These are phyloP conservation scores for Leptosphaerulina australis DNA, from an alignment of 2,329 filamentous ascomycete species.

Conservation along the genomic window DNA sequence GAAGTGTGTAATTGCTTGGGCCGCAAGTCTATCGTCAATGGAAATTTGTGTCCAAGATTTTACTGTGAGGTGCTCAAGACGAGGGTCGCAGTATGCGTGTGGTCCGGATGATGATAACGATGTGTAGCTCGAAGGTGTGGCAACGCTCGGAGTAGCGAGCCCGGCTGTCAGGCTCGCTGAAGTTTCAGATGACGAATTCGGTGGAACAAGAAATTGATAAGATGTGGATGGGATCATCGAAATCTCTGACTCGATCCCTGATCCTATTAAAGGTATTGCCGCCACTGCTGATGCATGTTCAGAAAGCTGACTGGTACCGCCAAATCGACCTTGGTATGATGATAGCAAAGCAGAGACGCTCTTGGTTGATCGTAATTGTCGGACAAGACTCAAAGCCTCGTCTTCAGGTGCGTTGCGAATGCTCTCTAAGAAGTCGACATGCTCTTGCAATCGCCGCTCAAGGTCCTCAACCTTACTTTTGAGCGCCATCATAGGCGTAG, in stretches of 20 bases:
- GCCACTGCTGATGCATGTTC: background rate
- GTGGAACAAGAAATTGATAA: conserved; percentile 1
- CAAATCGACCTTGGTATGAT: background rate
- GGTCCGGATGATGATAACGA: background rate
- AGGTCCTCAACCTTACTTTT: conserved; percentile 12
- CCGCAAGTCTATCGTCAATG: conserved; percentile 10
- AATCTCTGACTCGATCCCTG: conserved; percentile 8
- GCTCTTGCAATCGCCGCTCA: conserved; percentile 8
- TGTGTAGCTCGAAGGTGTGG: background rate
- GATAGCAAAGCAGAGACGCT: background rate
- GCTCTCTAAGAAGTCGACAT: conserved; percentile 3
- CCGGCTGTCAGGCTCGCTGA: background rate
- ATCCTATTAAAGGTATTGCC: conserved; percentile 1
- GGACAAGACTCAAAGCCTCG: conserved; percentile 7
- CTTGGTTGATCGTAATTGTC: background rate
- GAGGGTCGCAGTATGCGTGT: conserved; percentile 8
- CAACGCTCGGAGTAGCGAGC: background rate
- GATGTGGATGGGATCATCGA: conserved; percentile 7
- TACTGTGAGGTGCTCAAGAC: conserved; percentile 9
- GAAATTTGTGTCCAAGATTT: conserved; percentile 14
- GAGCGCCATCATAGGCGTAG: conserved; percentile 15
- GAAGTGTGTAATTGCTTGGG: conserved; percentile 11
- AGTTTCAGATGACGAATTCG: background rate
- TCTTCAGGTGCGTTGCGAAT: conserved; percentile 11
- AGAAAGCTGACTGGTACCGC: background rate